These are phyloP conservation scores for Aegilops sharonensis DNA, from an alignment of 176 grass and related monocot genomes.

Conservation along the genomic window DNA sequence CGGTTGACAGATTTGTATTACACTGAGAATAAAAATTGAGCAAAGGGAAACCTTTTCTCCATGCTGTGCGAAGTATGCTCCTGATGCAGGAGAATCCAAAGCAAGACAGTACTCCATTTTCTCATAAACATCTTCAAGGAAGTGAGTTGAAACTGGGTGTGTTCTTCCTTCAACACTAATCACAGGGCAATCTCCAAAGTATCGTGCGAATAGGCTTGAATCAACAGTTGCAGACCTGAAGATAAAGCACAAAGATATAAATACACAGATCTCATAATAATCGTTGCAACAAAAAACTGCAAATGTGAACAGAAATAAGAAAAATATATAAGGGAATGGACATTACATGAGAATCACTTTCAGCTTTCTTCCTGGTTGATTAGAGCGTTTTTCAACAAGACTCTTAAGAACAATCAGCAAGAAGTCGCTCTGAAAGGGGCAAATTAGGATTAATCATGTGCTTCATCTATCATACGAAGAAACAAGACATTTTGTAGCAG, in stretches of 20 bases:
- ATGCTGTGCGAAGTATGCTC: slow-evolving; percentile 54
- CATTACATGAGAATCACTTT: slow-evolving; percentile 98
- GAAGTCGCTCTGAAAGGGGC: slow-evolving; percentile 72
- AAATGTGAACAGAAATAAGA: slow-evolving; percentile 9
- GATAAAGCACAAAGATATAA: slow-evolving; percentile 32
- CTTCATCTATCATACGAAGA: slow-evolving; percentile 40
- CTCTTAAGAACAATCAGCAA: slow-evolving; percentile 85
- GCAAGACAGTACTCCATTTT: slow-evolving; percentile 76
- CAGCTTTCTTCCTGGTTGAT: slow-evolving; percentile 52
- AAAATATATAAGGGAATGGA: background rate
- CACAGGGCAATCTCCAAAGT: slow-evolving; percentile 87
- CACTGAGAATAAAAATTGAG: slow-evolving; percentile 11
- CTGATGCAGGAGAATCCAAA: slow-evolving; percentile 88
- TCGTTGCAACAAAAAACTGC: slow-evolving; percentile 8
- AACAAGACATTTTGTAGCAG: slow-evolving; percentile 25
- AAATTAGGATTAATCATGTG: slow-evolving; percentile 39
- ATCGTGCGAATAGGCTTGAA: slow-evolving; percentile 82
- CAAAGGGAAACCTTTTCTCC: slow-evolving; percentile 54
- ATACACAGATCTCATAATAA: slow-evolving; percentile 9
- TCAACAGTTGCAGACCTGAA: slow-evolving; percentile 94
- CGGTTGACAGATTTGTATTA: slow-evolving; percentile 16
- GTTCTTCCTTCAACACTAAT: slow-evolving; percentile 97
- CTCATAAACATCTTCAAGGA: slow-evolving; percentile 95
- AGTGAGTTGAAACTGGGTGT: slow-evolving; percentile 84
- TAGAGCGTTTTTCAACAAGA: slow-evolving; percentile 76